Evolutionary conservation across 2,329 filamentous ascomycete species (phyloP).

Genomic region (Fusarium pininemorale): DNA sequence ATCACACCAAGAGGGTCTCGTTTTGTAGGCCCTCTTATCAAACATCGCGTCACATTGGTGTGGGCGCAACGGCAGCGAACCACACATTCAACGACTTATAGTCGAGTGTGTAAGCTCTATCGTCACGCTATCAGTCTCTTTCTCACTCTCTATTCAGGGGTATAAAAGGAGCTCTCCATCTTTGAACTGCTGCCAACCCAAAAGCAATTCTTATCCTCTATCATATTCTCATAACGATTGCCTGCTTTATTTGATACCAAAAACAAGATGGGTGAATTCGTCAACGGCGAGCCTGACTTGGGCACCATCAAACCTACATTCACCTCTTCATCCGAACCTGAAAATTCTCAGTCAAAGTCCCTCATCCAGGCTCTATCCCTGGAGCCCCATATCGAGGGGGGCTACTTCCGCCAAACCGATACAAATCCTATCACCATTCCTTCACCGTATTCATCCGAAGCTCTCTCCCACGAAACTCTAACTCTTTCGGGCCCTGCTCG

Average conservation of each 20-base stretch:
- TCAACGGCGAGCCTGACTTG: slow-evolving; percentile 10
- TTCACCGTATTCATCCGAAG: slow-evolving; percentile 52
- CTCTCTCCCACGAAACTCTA: slow-evolving; percentile 50
- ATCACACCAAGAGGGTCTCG: background rate
- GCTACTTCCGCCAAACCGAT: slow-evolving; percentile 72
- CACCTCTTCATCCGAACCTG: slow-evolving; percentile 24
- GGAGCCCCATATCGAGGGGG: slow-evolving; percentile 68
- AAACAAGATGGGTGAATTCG: slow-evolving; percentile 21
- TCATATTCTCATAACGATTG: background rate
- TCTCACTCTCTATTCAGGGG: slow-evolving; percentile 1
- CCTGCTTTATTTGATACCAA: background rate
- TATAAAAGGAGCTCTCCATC: slow-evolving; percentile 10
- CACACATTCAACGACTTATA: background rate
- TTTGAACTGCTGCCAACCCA: background rate
- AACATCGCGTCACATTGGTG: background rate
- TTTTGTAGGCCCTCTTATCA: background rate
- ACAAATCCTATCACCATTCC: slow-evolving; percentile 60
- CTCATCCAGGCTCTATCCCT: slow-evolving; percentile 56
- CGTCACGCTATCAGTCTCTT: background rate
- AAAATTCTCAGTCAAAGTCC: slow-evolving; percentile 20
- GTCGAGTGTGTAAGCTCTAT: background rate
- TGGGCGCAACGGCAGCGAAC: background rate
- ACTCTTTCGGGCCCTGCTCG: slow-evolving; percentile 46
- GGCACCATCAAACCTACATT: slow-evolving; percentile 28
- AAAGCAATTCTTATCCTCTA: background rate